Conservation (phyloP, 2,329 filamentous ascomycete species). For the Sporothrix brasiliensis region DNA sequence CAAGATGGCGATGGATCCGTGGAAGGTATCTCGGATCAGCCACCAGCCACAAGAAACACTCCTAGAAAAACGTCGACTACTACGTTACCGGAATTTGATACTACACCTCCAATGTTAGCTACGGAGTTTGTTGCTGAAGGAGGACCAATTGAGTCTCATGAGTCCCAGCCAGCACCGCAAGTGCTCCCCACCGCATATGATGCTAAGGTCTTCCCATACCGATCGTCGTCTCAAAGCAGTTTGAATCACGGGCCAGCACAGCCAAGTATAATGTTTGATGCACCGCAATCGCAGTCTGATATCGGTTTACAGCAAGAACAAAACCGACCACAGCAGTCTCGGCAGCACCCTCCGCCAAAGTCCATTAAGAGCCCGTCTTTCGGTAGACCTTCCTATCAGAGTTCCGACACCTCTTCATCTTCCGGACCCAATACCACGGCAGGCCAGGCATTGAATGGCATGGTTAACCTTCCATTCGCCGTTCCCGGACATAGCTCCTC, state of each 20-base stretch:
- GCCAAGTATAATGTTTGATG: background rate
- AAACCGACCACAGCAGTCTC: constrained; percentile 32
- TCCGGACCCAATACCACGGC: background rate
- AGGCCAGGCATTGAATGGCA: constrained; percentile 63
- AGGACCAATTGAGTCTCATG: background rate
- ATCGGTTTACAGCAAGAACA: constrained; percentile 34
- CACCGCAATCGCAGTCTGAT: constrained; percentile 39
- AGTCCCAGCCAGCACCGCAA: background rate
- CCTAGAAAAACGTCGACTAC: background rate
- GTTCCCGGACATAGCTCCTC: constrained; percentile 67
- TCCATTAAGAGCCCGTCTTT: constrained; percentile 40
- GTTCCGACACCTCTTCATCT: constrained; percentile 26
- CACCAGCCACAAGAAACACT: background rate
- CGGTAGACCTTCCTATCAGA: constrained; percentile 30
- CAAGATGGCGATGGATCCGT: background rate
- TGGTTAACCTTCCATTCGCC: constrained; percentile 66
- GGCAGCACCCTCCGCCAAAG: constrained; percentile 41
- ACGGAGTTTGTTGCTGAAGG: background rate
- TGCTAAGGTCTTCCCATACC: constrained; percentile 52
- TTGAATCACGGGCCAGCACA: constrained; percentile 50
- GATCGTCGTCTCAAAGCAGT: constrained; percentile 57
- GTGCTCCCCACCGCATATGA: constrained; percentile 33
- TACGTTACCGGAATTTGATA: background rate
- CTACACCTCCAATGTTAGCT: background rate
- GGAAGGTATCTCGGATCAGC: background rate